Conservation (phyloP, 2,329 filamentous ascomycete species). For the Fusarium kyushuense region DNA sequence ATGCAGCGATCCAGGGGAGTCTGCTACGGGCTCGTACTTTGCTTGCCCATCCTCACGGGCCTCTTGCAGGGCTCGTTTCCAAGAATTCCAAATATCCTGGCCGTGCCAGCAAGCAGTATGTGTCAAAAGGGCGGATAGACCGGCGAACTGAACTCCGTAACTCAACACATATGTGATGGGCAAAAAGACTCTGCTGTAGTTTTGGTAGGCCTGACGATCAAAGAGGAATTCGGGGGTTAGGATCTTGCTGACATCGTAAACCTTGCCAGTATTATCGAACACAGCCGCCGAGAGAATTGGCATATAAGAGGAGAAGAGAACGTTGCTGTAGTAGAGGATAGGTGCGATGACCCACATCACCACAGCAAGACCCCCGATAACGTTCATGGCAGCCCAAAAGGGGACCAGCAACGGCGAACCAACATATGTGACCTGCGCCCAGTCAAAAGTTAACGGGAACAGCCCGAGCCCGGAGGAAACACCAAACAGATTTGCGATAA, state of each 20-base stretch:
- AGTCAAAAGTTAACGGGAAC: conserved; percentile 90
- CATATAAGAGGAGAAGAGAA: conserved; percentile 85
- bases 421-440: conserved; percentile 90
- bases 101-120: conserved; percentile 90
- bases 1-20: conserved; percentile 41
- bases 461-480: conserved; percentile 86
- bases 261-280: conserved; percentile 84
- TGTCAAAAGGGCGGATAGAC: conserved; percentile 80
- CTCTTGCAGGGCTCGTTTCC: conserved; percentile 76
- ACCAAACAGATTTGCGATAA: conserved; percentile 87
- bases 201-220: conserved; percentile 78
- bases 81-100: conserved; percentile 82
- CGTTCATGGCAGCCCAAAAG: conserved; percentile 88
- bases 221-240: conserved; percentile 83
- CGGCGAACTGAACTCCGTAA: conserved; percentile 88
- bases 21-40: conserved; percentile 65
- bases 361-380: conserved; percentile 80
- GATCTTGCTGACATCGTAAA: conserved; percentile 85
- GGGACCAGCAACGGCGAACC: conserved; percentile 86
- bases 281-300: conserved; percentile 87
- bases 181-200: conserved; percentile 86
- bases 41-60: conserved; percentile 64
- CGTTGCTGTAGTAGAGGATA: conserved; percentile 82
- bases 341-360: conserved; percentile 90
- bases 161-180: conserved; percentile 90